Percentiles rank a stretch among this genome's conserved stretches.
phyloP scores from a whole-genome alignment of 768 basidiomycete species.

The Tulasnella sp. region DNA sequence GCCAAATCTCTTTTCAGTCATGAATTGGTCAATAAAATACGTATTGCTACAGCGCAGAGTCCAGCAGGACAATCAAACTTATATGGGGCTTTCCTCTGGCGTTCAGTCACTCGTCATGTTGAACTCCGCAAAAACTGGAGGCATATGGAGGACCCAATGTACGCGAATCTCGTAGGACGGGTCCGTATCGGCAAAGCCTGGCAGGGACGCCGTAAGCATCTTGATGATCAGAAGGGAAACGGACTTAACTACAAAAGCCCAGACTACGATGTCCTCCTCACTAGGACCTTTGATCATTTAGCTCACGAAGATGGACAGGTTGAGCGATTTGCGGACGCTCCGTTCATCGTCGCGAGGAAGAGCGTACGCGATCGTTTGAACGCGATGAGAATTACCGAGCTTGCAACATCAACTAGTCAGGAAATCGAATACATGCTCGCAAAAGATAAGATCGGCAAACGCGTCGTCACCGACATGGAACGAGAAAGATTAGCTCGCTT shows the following conservation, averaged over 20 bases:
- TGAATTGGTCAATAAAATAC: neutral
- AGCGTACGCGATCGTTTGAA: conserved; percentile 25
- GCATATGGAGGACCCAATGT: neutral
- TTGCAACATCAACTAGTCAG: conserved; percentile 1
- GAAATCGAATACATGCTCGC: neutral
- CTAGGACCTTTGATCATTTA: neutral
- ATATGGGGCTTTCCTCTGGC: conserved; percentile 6
- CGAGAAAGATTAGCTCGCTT: neutral
- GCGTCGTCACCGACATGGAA: neutral
- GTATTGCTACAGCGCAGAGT: neutral
- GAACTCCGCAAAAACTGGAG: neutral
- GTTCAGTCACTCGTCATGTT: neutral
- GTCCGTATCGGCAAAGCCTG: neutral
- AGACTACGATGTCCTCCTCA: neutral
- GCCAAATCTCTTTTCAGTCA: conserved; percentile 2
- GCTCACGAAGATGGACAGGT: neutral
- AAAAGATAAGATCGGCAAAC: neutral
- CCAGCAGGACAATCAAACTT: neutral
- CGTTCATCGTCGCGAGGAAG: conserved; percentile 11
- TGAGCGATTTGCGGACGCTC: neutral
- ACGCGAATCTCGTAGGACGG: neutral
- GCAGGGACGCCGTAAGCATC: neutral
- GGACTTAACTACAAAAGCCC: neutral
- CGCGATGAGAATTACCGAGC: neutral
- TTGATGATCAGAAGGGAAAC: neutral